Conservation (phyloP, 176 grass and related monocot species). For the Ensete glaucum region DNA sequence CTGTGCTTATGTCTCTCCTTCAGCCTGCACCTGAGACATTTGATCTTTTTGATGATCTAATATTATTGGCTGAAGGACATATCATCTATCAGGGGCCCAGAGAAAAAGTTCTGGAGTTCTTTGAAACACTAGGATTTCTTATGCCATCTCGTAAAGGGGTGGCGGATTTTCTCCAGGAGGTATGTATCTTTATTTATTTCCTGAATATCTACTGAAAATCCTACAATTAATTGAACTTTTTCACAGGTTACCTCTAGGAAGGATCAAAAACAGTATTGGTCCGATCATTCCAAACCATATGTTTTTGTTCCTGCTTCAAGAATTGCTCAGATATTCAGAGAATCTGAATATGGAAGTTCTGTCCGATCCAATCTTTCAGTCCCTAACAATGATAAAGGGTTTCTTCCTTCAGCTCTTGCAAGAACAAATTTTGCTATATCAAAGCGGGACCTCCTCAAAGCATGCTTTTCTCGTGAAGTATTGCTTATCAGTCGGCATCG, state of each 20-base stretch:
- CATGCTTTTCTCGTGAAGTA: constrained; percentile 55
- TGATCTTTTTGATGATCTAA: constrained; percentile 70
- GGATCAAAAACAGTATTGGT: constrained; percentile 74
- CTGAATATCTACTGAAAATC: background rate
- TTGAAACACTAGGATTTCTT: constrained; percentile 52
- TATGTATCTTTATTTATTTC: constrained; percentile 7
- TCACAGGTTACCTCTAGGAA: constrained; percentile 60
- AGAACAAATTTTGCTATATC: constrained; percentile 58
- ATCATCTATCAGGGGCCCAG: constrained; percentile 63
- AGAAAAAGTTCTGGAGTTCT: constrained; percentile 33
- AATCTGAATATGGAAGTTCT: constrained; percentile 42
- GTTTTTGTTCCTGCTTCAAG: constrained; percentile 34
- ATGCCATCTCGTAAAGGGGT: constrained; percentile 57
- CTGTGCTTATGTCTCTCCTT: constrained; percentile 77
- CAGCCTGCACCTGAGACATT: constrained; percentile 78
- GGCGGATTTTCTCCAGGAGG: constrained; percentile 75
- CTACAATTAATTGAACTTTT: constrained; percentile 14
- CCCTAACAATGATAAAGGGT: constrained; percentile 16
- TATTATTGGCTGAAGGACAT: constrained; percentile 61
- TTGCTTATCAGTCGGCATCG: constrained; percentile 50
- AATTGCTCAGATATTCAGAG: constrained; percentile 45
- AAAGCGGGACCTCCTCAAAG: constrained; percentile 42
- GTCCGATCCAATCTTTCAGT: constrained; percentile 14
- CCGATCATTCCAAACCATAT: constrained; percentile 36
- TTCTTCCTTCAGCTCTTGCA: constrained; percentile 29